Evolutionary conservation across 148 eudicot species (phyloP), one percentile per base, ranked within the genome.

Genomic region (Pharnaceum exiguum): DNA sequence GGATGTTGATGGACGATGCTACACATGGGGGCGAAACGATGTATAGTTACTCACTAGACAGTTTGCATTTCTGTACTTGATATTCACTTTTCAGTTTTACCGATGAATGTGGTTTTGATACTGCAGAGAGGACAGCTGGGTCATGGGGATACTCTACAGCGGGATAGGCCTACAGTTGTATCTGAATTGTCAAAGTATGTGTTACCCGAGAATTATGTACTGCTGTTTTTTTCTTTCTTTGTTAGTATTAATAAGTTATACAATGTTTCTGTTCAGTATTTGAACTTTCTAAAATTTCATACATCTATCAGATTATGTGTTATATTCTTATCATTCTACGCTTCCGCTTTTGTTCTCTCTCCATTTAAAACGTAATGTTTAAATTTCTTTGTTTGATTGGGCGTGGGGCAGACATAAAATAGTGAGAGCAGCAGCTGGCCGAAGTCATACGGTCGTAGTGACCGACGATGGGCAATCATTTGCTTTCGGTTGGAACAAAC

Each of bases 21-120:
- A 89, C 59, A 94, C 99, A 2, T 94, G 99, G 99, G 99, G 99
- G 17, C 70, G 99, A 23, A 94, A 94, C 49, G 99, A 94, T 82
- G 99, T 70, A 79, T 63, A 86, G 36, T 37, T 52, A 26, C 51
- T 13, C 24, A 29, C 24, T 50, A 23, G 47, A 59, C 35, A 48
- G 46, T 43, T 3, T 22, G 10, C 45, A 54, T 40, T 65, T 26
- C 25, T 59, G 15, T 36, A 16, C 21, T 17, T 64, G 28, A 15
- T 31, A 5, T 32, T 56, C 57, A 24, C 33, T 29, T 25, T 58
- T 39, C 27, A 53, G n/a, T 42, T 29, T 21, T 44, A 19, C 16
- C 62, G 45, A 51, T 51, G 55, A 35, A 30, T 46, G 50, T 59
- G 44, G 38, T 47, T 33, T n/a, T 73, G 46, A 29, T 67, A 59